Base-by-base conservation (phyloP, 225 moss, liverwort and hornwort species). In the Asterella californica region DNA sequence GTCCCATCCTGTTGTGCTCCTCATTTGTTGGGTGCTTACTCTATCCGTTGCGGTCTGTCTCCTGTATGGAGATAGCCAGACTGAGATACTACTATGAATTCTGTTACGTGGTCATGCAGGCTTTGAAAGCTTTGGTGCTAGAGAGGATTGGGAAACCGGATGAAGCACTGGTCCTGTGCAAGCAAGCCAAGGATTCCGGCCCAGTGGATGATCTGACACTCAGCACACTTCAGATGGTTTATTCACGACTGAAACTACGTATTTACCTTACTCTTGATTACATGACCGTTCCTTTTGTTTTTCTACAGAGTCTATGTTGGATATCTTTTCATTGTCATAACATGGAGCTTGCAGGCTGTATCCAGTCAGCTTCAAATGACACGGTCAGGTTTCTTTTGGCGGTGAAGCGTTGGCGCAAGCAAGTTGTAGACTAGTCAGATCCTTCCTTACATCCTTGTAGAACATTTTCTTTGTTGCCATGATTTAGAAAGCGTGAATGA, bases 141-240 rank as follows among this genome's bases (percentile, higher is more conserved):
- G 99, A 99, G 81, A 94, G 92, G 89, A 86, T 84, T 68, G 95
- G 95, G 15, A 99, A 93, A 84, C 33, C 82, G 27, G 95, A 95
- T 46, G 99, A 99, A 83, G 92, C 99, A 19, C 72, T 89, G 61
- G 84, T 76, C 10, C 75, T 92, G 32, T 95, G 95, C 74, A 88
- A 93, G 63, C 95, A 91, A 82, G 92, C 95, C n/a, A 91, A 93
- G 73, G 85, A 91, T 60, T 84, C 86, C 15, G 88, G 88, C 78
- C 92, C 93, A 67, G 60, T 92, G 2, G 99, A 99, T 87, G 93
- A 99, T 67, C 32, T 93, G 70, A 99, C 95, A 14, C 81, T 99
- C 66, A 99, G 85, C 82, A 95, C 93, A 46, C 90, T 99, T 19
- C 99, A 95, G 85, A 90, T 91, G 29, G 95, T 99, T 72, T 95